Conservation (phyloP, 2,329 filamentous ascomycete genomes). For the Conoideocrella luteorostrata region DNA sequence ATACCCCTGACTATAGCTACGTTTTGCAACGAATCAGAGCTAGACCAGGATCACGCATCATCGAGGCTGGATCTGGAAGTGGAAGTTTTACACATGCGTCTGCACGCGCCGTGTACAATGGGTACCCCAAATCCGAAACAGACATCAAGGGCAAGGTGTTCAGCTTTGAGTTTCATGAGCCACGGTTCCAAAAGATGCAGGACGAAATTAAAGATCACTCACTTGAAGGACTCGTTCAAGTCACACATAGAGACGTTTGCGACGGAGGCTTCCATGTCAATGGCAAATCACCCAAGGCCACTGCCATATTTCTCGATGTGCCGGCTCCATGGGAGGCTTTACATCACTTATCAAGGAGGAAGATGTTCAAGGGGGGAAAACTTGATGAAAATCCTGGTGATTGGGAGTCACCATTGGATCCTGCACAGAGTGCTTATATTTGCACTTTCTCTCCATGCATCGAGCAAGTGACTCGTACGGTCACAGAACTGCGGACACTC, state of each 20-base stretch:
- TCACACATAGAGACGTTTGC: constrained; percentile 77
- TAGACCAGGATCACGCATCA: constrained; percentile 64
- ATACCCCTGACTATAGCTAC: constrained; percentile 82
- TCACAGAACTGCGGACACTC: constrained; percentile 69
- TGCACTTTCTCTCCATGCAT: constrained; percentile 97
- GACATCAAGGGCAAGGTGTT: constrained; percentile 62
- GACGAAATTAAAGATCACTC: constrained; percentile 64
- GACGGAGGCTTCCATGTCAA: constrained; percentile 63
- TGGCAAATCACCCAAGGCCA: constrained; percentile 54
- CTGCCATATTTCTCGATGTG: constrained; percentile 71
- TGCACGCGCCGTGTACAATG: constrained; percentile 68
- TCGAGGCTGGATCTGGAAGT: constrained; percentile 76
- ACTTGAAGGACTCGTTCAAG: constrained; percentile 57
- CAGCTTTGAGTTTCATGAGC: constrained; percentile 76
- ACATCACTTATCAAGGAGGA: constrained; percentile 60
- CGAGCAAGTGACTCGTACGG: constrained; percentile 85
- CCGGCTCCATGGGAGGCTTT: constrained; percentile 77
- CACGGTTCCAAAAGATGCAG: constrained; percentile 61
- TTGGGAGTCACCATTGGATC: constrained; percentile 61
- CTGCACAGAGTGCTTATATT: constrained; percentile 65
- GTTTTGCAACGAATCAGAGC: constrained; percentile 71
- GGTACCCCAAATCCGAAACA: constrained; percentile 44
- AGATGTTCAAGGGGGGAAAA: constrained; percentile 17
- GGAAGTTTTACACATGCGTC: constrained; percentile 80
- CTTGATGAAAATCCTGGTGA: constrained; percentile 16